Base-by-base conservation (phyloP, 306 rosid genomes). In the Vigna angularis region DNA sequence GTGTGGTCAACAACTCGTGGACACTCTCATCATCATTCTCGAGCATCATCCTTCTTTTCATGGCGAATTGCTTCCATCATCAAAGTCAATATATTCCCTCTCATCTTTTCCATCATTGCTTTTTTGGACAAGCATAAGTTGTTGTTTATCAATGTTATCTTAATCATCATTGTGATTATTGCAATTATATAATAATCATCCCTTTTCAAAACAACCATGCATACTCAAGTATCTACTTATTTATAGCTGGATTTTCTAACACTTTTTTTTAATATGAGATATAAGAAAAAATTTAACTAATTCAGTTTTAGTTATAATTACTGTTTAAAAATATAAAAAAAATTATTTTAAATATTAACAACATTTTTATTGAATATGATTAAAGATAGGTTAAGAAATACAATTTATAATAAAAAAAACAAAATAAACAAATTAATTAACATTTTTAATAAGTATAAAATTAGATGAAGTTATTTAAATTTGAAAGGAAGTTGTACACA, bases 1-100 rank as follows among this genome's bases (percentile, higher is more conserved):
- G 63, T 65, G 32, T 73, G 89, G 90, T 88, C 88, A 82, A 87
- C 76, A 73, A 56, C 9, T 15, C 32, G 36, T 20, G 20, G 70
- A 38, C 20, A 79, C n/a, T 49, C 70, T 81, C 42, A 42, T 73
- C 78, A 69, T 70, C 67, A 65, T 81, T 62, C 4, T 62, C 50
- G 20, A 78, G 78, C 85, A 72, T 26, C 79, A 73, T 62, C 78
- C 77, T 36, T 69, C 59, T 65, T 69, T 45, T 51, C 58, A 57
- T 76, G 79, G 69, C 81, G 53, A 22, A 56, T 58, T 70, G 68
- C 68, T 71, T 80, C 76, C 24, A 75, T 55, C 6, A 77, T 72
- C 15, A 69, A 72, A 81, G 56, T 70, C 78, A 77, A 73, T 73
- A 68, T 62, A 81, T 81, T 47, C 78, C 80, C 49, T 48, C 77